phyloP scores from a whole-genome alignment of 129 eudicot species.

The Artemisia tridentata region DNA sequence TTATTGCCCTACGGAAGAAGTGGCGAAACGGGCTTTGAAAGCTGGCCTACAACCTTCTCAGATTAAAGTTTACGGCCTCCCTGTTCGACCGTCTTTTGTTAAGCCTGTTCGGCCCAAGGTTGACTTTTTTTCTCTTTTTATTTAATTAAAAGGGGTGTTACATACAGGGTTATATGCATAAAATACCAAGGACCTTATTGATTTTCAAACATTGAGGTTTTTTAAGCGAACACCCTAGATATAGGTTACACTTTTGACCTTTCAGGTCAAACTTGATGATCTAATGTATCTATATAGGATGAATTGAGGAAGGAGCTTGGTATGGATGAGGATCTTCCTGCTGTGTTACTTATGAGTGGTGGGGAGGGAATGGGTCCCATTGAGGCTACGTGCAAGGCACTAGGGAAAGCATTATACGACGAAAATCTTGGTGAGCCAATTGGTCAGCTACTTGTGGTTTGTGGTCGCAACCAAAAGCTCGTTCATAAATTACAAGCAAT shows the following conservation, averaged over 20 bases:
- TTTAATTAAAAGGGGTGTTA: neutral
- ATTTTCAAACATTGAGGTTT: neutral
- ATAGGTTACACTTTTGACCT: conserved; percentile 9
- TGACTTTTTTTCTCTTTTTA: neutral
- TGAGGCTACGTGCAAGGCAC: conserved; percentile 91
- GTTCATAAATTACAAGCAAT: conserved; percentile 58
- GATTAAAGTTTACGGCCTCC: conserved; percentile 88
- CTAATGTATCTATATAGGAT: conserved; percentile 40
- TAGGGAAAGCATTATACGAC: conserved; percentile 68
- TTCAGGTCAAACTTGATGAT: conserved; percentile 20
- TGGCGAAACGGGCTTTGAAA: conserved; percentile 84
- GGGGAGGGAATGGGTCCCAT: conserved; percentile 99
- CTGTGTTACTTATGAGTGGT: conserved; percentile 93
- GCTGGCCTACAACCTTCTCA: conserved; percentile 91
- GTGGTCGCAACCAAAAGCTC: conserved; percentile 93
- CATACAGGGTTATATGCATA: no score
- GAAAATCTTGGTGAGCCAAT: conserved; percentile 74
- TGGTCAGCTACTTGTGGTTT: conserved; percentile 88
- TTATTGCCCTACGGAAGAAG: conserved; percentile 96
- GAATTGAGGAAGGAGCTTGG: conserved; percentile 89
- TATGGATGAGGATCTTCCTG: conserved; percentile 92
- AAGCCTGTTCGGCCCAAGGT: conserved; percentile 93
- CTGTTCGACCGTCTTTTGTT: conserved; percentile 96
- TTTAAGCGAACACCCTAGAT: no score
- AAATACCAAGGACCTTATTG: neutral